A percentile compares a stretch with the other conserved stretches of the same genome.
phyloP scores from a whole-genome alignment of 176 grass and related monocot genomes.

The Carex littledalei region DNA sequence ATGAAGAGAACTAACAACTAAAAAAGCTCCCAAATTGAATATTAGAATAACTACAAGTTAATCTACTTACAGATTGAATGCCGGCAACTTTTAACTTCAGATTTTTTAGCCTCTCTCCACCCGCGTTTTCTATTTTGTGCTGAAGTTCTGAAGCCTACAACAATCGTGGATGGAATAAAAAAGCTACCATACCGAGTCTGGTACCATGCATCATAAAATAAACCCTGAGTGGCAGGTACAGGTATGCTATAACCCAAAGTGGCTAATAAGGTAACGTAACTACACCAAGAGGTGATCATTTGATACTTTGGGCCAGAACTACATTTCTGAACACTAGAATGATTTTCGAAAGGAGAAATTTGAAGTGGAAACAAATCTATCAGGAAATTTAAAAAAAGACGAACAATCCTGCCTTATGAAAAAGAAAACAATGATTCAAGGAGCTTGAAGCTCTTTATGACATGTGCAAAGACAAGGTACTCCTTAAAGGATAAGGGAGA shows the following conservation, averaged over 20 bases:
- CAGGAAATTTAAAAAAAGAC: background rate
- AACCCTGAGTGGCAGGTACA: background rate
- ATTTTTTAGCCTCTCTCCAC: conserved; percentile 79
- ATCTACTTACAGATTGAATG: conserved; percentile 74
- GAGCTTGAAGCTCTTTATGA: conserved; percentile 61
- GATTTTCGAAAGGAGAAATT: background rate
- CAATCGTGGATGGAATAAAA: conserved; percentile 2
- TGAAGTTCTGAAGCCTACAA: conserved; percentile 86
- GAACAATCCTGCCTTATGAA: background rate
- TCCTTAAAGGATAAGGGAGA: conserved; percentile 36
- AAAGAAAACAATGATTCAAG: conserved; percentile 48
- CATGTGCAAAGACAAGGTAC: conserved; percentile 66
- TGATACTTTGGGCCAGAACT: background rate
- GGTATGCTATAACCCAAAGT: background rate
- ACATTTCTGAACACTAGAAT: background rate
- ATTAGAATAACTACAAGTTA: background rate
- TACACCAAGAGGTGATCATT: background rate
- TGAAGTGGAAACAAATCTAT: background rate
- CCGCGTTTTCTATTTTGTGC: conserved; percentile 87
- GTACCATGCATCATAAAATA: background rate
- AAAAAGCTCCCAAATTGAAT: background rate
- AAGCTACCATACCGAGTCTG: background rate
- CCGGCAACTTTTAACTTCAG: conserved; percentile 75
- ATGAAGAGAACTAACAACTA: background rate
- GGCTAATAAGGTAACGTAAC: background rate